A percentile compares a stretch with the other conserved stretches of the same genome.
phyloP scores from a whole-genome alignment of 2,329 filamentous ascomycete species.

The Gliomastix tumulicola region DNA sequence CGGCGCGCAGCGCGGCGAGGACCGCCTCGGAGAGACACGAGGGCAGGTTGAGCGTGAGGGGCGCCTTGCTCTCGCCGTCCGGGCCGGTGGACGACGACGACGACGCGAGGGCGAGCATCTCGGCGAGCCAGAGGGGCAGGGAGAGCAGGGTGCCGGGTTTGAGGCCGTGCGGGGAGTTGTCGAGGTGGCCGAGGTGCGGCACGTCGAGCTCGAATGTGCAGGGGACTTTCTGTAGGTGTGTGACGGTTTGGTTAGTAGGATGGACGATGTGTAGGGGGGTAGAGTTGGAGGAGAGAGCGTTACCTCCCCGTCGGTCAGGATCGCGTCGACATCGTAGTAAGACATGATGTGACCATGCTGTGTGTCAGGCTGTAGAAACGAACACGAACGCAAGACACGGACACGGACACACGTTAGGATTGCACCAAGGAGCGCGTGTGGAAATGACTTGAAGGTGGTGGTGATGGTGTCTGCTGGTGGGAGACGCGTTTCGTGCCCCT shows the following conservation, averaged over 20 bases:
- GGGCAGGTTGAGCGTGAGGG: slow-evolving; percentile 78
- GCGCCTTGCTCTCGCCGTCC: slow-evolving; percentile 43
- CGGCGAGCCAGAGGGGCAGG: slow-evolving; percentile 88
- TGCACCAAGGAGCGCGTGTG: no score
- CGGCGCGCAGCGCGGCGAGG: slow-evolving; percentile 83
- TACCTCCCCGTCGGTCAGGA: slow-evolving; percentile 81
- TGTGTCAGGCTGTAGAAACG: no score
- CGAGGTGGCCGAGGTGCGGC: slow-evolving; percentile 79
- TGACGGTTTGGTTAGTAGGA: slow-evolving; percentile 18
- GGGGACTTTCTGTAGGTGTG: slow-evolving; percentile 69
- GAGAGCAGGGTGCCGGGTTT: slow-evolving; percentile 74
- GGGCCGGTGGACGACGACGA: slow-evolving; percentile 39
- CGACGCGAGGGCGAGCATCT: slow-evolving; percentile 76
- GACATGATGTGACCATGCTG: no score
- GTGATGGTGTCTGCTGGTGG: no score
- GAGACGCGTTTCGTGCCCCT: no score
- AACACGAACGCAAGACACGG: no score
- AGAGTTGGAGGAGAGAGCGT: slow-evolving; percentile 14
- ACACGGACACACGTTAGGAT: no score
- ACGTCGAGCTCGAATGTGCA: slow-evolving; percentile 92
- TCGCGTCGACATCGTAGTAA: slow-evolving; percentile 80
- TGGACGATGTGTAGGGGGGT: background rate
- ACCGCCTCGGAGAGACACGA: slow-evolving; percentile 70
- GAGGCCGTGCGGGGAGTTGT: slow-evolving; percentile 65
- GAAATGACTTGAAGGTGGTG: no score